Evolutionary conservation across 768 basidiomycete genomes (phyloP).

Genomic region (Lactifluus volemus): DNA sequence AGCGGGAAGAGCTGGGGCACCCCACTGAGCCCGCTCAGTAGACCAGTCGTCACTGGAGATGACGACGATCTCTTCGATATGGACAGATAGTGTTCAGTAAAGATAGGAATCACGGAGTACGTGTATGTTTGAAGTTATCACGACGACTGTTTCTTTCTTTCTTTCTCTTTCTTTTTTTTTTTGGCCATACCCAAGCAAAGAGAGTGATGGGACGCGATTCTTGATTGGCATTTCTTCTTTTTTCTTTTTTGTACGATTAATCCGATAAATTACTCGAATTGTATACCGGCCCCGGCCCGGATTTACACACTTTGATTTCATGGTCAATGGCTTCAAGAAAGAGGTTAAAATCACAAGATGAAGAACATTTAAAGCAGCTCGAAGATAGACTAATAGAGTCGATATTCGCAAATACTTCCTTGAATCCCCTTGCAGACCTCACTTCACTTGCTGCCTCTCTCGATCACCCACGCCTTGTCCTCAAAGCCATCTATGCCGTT

Average conservation of each 20-base stretch:
- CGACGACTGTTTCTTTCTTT: neutral
- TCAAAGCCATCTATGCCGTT: slow-evolving; percentile 71
- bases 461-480: slow-evolving; percentile 47
- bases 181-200: slow-evolving; percentile 9
- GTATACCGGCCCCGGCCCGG: slow-evolving; percentile 1
- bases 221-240: slow-evolving; percentile 11
- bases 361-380: slow-evolving; percentile 33
- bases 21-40: slow-evolving; percentile 51
- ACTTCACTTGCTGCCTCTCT: slow-evolving; percentile 44
- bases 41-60: slow-evolving; percentile 50
- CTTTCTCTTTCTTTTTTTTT: neutral
- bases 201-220: slow-evolving; percentile 5
- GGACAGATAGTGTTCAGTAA: slow-evolving; percentile 35
- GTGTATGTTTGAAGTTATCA: slow-evolving; percentile 11
- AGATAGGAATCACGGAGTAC: neutral
- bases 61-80: slow-evolving; percentile 66
- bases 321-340: slow-evolving; percentile 14
- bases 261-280: neutral
- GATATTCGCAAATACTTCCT: slow-evolving; percentile 44
- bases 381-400: slow-evolving; percentile 51
- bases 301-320: neutral
- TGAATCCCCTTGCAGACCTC: slow-evolving; percentile 75
- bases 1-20: slow-evolving; percentile 32
- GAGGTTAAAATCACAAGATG: slow-evolving; percentile 23
- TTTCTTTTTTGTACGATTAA: slow-evolving; percentile 11